These are phyloP conservation scores for Phytophthora multivora DNA, from an alignment of 352 stramenopile species.

Conservation along the genomic window DNA sequence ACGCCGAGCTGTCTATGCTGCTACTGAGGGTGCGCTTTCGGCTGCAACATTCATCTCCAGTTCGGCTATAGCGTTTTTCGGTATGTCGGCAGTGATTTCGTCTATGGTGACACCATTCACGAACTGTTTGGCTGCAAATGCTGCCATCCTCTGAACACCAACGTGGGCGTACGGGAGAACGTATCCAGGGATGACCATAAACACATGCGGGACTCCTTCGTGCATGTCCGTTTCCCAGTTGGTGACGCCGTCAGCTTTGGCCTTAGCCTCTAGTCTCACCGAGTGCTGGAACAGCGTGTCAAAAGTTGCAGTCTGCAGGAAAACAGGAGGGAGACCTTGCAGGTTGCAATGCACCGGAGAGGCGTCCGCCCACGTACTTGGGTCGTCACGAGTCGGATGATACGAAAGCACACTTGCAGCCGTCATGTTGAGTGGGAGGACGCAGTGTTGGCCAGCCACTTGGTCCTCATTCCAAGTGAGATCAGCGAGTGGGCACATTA, in stretches of 20 bases:
- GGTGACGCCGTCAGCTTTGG: slow-evolving; percentile 26
- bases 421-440: slow-evolving; percentile 27
- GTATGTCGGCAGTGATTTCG: too few relatives aligned
- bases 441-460: slow-evolving; percentile 25
- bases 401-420: slow-evolving; percentile 19
- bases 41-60: neutral
- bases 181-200: slow-evolving; percentile 35
- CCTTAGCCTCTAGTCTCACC: slow-evolving; percentile 28
- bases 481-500: slow-evolving; percentile 49
- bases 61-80: neutral
- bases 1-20: neutral
- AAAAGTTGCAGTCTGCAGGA: slow-evolving; percentile 38
- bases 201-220: slow-evolving; percentile 45
- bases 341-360: slow-evolving; percentile 43
- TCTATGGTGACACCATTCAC: neutral
- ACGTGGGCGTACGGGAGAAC: slow-evolving; percentile 37
- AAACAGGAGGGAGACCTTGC: slow-evolving; percentile 35
- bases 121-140: slow-evolving; percentile 35
- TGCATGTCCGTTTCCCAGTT: slow-evolving; percentile 48
- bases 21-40: neutral
- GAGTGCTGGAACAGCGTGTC: slow-evolving; percentile 43
- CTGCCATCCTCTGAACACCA: slow-evolving; percentile 30
- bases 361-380: slow-evolving; percentile 34
- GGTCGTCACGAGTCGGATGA: slow-evolving; percentile 23
- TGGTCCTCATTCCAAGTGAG: slow-evolving; percentile 31